Base-by-base conservation (phyloP, 2,329 filamentous ascomycete genomes). In the Fusarium staphyleae region DNA sequence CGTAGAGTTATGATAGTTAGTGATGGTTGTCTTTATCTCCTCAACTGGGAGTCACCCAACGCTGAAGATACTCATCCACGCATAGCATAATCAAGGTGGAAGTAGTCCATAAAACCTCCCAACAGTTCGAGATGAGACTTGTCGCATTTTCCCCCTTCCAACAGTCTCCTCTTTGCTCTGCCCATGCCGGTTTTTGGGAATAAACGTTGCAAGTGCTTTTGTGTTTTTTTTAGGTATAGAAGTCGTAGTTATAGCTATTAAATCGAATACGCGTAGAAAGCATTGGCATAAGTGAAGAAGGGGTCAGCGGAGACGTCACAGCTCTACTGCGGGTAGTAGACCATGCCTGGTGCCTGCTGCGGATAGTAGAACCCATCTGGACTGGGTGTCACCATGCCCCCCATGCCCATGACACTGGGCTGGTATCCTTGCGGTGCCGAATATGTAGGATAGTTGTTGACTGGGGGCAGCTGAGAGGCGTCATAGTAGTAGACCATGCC, bases 401-500 rank as follows among this genome's bases (percentile, higher is more conserved):
- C 87, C 83, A 93, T 91, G 35, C 86, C 87, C 55, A 88, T 79
- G 37, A 86, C 79, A 35, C 81, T 83, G 14, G 77, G 70, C 49
- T 78, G 77, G 66, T 87, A 90, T 48, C 78, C 70, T 52, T 79
- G 81, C 32, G 79, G 71, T 6, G 78, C 69, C 48, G 79, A 76
- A 57, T 81, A 83, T 1, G 75, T 51, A 24, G 78, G 75, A 60
- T 83, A 84, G 15, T 71, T 66, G 41, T 76, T 70, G 59, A 84
- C 77, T 1, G 82, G 76, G 19, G 84, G 78, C 40, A 93, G 77
- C 69, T 92, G 88, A n/a, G 87, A 82, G 7, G 90, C 82, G 69
- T 96, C 90, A 67, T 92, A 93, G 71, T 96, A 99, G 73, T 96
- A 98, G 1, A 96, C 92, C 83, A 96, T 98, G 57, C 95, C 95